Base-by-base conservation (phyloP, 2,329 filamentous ascomycete species). In the Fusarium coffeatum region DNA sequence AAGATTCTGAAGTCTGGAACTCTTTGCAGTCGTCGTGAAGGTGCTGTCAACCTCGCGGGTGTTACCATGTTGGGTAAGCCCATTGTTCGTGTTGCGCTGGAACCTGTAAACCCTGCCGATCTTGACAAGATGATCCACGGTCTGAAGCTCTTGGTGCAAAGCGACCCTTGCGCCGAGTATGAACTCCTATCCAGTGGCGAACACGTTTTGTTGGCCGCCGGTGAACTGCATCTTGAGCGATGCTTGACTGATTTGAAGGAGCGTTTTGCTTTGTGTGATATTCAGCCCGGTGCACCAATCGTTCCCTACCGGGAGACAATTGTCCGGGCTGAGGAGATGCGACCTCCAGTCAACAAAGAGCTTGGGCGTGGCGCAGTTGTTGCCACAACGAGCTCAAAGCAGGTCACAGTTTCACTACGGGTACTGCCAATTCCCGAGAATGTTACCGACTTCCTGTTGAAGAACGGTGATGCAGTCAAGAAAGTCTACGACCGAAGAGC, bases 1-100 rank as follows among this genome's bases (percentile, higher is more conserved):
- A 91, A 95, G 66, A 91, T 99, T n/a, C 86, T 99, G 57, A 99
- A 99, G 79, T 97, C 94, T 2, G 96, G 94, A 15, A 99, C 96
- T 0, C 84, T 99, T 6, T 98, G 94, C 82, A 97, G 93, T 69
- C 92, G 92, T 69, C 83, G 97, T 0, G 91, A 93, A 50, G 96
- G 96, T 18, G 90, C 93, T 9, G 90, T 97, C 73, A 99, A 99
- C 80, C 83, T 99, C 55, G 96, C 94, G 1, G 95, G 95, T 68
- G 90, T 98, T 18, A 86, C 83, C 57, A 89, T 94, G 80, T 89
- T 89, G 32, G 92, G 92, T 7, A 92, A 95, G 56, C 96, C 96
- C 2, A 99, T 99, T 68, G 96, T 99, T 8, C 92, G 96, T 53
- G 95, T 99, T 22, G 94, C 96, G 0, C 84, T 99, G n/a, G 96